Evolutionary conservation across 2,329 filamentous ascomycete genomes (phyloP).

Genomic region (Penicillium sp.): DNA sequence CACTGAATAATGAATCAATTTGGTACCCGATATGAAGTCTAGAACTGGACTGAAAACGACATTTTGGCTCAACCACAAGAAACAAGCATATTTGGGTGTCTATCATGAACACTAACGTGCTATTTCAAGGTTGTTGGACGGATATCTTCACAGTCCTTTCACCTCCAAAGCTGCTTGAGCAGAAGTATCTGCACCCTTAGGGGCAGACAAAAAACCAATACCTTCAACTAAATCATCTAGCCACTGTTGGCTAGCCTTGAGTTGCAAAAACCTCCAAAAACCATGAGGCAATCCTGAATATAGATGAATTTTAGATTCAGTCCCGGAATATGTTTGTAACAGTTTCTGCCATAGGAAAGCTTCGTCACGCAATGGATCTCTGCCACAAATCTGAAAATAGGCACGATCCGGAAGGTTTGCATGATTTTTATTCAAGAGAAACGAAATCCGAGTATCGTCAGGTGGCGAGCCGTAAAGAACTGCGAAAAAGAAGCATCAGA

Average conservation of each 20-base stretch:
- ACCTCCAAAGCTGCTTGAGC: background rate
- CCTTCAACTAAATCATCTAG: background rate
- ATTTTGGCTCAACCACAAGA: no score
- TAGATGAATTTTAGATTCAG: background rate
- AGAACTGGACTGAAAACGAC: no score
- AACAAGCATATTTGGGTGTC: no score
- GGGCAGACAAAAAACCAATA: background rate
- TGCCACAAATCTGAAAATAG: background rate
- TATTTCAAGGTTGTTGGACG: background rate
- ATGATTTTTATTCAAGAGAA: background rate
- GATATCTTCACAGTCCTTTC: background rate
- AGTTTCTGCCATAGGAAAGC: background rate
- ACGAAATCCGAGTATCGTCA: background rate
- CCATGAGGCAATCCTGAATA: background rate
- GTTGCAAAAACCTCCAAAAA: background rate
- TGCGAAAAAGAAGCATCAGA: background rate
- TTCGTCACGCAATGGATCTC: slow-evolving; percentile 1
- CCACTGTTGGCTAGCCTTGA: background rate
- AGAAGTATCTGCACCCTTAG: background rate
- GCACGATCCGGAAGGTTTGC: background rate
- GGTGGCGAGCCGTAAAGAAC: background rate
- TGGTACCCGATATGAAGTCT: no score
- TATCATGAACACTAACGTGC: no score
- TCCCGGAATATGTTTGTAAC: background rate
- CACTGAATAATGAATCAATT: no score